phyloP scores from a whole-genome alignment of 345 rosid species.

The Euphorbia lathyris region DNA sequence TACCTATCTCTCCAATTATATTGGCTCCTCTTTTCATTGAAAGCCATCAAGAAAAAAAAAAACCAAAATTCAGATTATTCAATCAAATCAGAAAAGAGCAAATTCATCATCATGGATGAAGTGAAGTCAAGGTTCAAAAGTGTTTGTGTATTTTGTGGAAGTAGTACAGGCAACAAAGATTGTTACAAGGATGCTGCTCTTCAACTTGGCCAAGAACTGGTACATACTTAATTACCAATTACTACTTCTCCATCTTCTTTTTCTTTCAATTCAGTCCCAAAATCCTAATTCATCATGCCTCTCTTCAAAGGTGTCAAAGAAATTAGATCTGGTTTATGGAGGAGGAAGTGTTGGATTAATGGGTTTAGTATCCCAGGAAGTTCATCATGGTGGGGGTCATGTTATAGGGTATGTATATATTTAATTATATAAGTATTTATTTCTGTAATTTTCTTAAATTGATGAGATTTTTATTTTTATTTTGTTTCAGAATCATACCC shows the following conservation, averaged over 20 bases:
- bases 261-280: not conserved
- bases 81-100: not conserved
- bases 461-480: not conserved
- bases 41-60: not conserved
- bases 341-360: constrained; percentile 74
- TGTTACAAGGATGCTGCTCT: constrained; percentile 77
- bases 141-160: constrained; percentile 91
- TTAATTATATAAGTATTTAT: too few species aligned
- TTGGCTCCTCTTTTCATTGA: constrained; percentile 8
- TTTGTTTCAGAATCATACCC: constrained; percentile 64
- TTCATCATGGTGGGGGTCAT: constrained; percentile 61
- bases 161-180: constrained; percentile 68
- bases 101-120: constrained; percentile 27
- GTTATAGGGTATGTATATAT: constrained; percentile 51
- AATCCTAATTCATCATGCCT: not conserved
- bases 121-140: constrained; percentile 62
- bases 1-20: constrained; percentile 15
- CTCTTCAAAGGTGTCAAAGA: constrained; percentile 42
- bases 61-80: not conserved
- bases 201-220: constrained; percentile 79
- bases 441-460: not conserved
- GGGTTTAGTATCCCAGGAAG: constrained; percentile 70
- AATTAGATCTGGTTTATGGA: constrained; percentile 65
- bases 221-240: constrained; percentile 9
- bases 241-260: not conserved